phyloP scores from a whole-genome alignment of 2,329 filamentous ascomycete species.

The Leptosphaerulina australis region DNA sequence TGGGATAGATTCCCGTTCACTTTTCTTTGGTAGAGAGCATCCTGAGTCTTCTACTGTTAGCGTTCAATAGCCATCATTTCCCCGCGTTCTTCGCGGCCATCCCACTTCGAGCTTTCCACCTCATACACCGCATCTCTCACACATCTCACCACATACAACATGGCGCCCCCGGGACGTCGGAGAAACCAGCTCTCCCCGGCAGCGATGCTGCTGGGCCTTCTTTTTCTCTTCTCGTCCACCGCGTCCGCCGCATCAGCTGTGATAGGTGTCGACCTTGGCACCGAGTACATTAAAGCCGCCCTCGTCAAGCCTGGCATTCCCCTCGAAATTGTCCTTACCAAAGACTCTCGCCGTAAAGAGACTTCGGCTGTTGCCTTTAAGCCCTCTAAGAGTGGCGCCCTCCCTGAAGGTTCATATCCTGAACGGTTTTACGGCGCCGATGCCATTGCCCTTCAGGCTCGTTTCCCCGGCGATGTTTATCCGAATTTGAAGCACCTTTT shows the following conservation, averaged over 20 bases:
- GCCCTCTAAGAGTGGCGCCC: constrained; percentile 70
- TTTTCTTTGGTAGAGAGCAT: constrained; percentile 20
- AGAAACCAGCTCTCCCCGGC: constrained; percentile 49
- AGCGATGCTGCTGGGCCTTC: constrained; percentile 57
- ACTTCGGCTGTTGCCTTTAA: constrained; percentile 91
- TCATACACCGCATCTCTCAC: constrained; percentile 12
- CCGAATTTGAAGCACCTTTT: constrained; percentile 90
- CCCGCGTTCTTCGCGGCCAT: constrained; percentile 30
- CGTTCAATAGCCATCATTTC: constrained; percentile 17
- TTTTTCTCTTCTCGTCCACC: constrained; percentile 61
- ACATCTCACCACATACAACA: constrained; percentile 39
- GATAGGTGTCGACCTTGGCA: constrained; percentile 90
- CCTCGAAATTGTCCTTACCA: constrained; percentile 96
- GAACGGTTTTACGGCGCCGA: constrained; percentile 92
- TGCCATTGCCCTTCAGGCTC: constrained; percentile 81
- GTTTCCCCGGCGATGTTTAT: constrained; percentile 93
- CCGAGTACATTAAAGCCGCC: constrained; percentile 94
- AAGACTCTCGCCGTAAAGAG: constrained; percentile 97
- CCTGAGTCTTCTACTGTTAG: constrained; percentile 4
- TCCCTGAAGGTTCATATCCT: constrained; percentile 67
- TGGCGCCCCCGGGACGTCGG: constrained; percentile 57
- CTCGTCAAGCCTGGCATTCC: constrained; percentile 96
- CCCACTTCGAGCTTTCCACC: constrained; percentile 25
- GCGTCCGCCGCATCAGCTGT: constrained; percentile 75
- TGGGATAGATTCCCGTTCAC: constrained; percentile 39